Evolutionary conservation across 495 filamentous ascomycete species (phyloP).

Genomic region (Neurospora sp.): DNA sequence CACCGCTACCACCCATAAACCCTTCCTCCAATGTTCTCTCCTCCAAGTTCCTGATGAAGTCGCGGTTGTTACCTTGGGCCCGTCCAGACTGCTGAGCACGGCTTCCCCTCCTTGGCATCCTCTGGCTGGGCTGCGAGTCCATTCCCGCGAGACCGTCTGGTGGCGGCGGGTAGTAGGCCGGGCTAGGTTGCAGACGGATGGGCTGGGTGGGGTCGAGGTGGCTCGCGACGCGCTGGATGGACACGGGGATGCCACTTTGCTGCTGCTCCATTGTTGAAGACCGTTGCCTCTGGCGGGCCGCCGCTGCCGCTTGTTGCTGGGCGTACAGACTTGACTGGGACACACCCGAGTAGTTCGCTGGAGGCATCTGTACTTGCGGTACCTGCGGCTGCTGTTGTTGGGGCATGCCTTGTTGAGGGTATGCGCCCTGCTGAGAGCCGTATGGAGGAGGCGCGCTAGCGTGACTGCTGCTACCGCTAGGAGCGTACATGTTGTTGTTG

Average conservation of each 20-base stretch:
- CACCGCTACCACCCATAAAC: slow-evolving; percentile 35
- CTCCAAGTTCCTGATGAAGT: slow-evolving; percentile 90
- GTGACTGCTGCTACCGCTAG: slow-evolving; percentile 45
- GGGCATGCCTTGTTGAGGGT: slow-evolving; percentile 62
- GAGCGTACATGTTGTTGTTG: slow-evolving; percentile 61
- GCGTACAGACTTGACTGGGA: slow-evolving; percentile 66
- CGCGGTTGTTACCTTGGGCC: slow-evolving; percentile 51
- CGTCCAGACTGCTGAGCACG: slow-evolving; percentile 49
- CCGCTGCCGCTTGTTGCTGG: slow-evolving; percentile 69
- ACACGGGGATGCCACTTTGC: slow-evolving; percentile 78
- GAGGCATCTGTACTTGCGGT: slow-evolving; percentile 49
- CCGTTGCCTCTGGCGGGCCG: slow-evolving; percentile 58
- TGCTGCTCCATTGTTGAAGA: slow-evolving; percentile 95
- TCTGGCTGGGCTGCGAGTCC: slow-evolving; percentile 46
- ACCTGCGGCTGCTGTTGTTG: slow-evolving; percentile 35
- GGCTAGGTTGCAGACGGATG: slow-evolving; percentile 88
- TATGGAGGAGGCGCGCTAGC: slow-evolving; percentile 81
- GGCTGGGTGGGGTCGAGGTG: slow-evolving; percentile 93
- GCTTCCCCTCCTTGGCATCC: slow-evolving; percentile 67
- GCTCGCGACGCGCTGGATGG: slow-evolving; percentile 92
- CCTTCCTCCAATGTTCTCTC: slow-evolving; percentile 90
- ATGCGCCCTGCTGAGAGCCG: slow-evolving; percentile 58
- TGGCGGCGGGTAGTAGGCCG: slow-evolving; percentile 96
- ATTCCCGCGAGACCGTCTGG: slow-evolving; percentile 60
- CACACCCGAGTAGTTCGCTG: slow-evolving; percentile 49